Percentiles rank a stretch among this genome's conserved stretches.
Evolutionary conservation across 1,139 yeast species (phyloP).

Genomic region (Meyerozyma athensensis): DNA sequence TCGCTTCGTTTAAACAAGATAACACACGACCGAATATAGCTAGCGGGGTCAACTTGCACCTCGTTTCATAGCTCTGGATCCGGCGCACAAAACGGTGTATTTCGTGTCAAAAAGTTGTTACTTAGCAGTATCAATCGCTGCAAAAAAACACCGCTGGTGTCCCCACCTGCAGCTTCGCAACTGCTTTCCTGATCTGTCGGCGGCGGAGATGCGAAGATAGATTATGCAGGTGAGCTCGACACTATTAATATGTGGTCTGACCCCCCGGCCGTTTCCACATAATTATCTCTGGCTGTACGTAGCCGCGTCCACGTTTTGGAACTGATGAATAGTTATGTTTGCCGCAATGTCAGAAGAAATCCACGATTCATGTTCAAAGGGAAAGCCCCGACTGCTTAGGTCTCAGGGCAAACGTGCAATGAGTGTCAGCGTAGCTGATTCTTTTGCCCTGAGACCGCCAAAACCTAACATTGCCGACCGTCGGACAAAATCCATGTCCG

Average conservation of each 20-base stretch:
- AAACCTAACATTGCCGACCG: neutral
- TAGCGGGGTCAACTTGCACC: neutral
- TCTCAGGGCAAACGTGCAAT: constrained; percentile 28
- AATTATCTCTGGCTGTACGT: neutral
- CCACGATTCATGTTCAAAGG: constrained; percentile 30
- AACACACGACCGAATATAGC: neutral
- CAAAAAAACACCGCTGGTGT: neutral
- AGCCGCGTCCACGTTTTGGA: neutral
- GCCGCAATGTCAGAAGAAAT: constrained; percentile 30
- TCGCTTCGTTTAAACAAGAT: neutral
- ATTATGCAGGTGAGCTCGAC: no score
- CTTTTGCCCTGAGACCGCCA: constrained; percentile 4
- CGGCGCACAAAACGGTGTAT: neutral
- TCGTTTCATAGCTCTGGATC: constrained; percentile 1
- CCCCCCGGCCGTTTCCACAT: neutral
- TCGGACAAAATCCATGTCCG: neutral
- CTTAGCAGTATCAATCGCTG: neutral
- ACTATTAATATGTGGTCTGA: neutral
- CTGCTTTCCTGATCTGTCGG: constrained; percentile 3
- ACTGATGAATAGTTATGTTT: constrained; percentile 14
- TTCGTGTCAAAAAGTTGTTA: neutral
- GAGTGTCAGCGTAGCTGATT: constrained; percentile 10
- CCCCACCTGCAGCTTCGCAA: constrained; percentile 3
- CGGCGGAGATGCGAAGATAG: constrained; percentile 1
- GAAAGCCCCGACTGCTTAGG: constrained; percentile 42